These are phyloP conservation scores for Suillus clintonianus DNA, from an alignment of 768 basidiomycete genomes.

Conservation along the genomic window DNA sequence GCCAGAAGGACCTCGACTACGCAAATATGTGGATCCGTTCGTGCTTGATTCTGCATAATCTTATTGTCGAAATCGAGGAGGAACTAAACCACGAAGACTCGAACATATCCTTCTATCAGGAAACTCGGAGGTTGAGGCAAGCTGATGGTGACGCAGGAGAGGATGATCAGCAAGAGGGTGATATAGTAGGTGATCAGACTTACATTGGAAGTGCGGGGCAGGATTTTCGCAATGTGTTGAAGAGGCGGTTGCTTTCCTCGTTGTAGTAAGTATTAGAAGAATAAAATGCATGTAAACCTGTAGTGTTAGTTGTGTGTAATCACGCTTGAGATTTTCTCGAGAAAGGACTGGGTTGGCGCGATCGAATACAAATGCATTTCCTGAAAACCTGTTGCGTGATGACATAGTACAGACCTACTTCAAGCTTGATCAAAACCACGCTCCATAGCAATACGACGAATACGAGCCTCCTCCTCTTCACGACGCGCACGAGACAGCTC, in stretches of 20 bases:
- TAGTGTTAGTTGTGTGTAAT: constrained; percentile 55
- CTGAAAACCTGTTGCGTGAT: neutral
- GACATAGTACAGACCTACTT: neutral
- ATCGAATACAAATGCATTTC: too few species aligned
- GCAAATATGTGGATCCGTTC: neutral
- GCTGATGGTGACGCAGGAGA: too few species aligned
- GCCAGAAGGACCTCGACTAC: neutral
- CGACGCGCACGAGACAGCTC: neutral
- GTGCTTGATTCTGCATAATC: neutral
- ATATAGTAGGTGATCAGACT: neutral
- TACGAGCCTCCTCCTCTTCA: neutral
- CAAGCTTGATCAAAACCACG: neutral
- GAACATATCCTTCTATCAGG: too few species aligned
- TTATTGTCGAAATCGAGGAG: neutral
- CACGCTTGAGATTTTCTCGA: constrained; percentile 79
- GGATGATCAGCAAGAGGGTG: neutral
- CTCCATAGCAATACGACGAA: neutral
- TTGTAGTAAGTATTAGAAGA: neutral
- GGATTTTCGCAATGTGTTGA: neutral
- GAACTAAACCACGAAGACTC: neutral
- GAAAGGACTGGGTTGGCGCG: too few species aligned
- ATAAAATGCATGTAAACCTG: constrained; percentile 51
- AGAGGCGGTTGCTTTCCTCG: neutral
- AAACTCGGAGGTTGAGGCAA: too few species aligned
- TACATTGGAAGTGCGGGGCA: neutral